A percentile compares a stretch with the other conserved stretches of the same genome.
Conservation (phyloP, 2,329 filamentous ascomycete species). For the Venturia asperata region DNA sequence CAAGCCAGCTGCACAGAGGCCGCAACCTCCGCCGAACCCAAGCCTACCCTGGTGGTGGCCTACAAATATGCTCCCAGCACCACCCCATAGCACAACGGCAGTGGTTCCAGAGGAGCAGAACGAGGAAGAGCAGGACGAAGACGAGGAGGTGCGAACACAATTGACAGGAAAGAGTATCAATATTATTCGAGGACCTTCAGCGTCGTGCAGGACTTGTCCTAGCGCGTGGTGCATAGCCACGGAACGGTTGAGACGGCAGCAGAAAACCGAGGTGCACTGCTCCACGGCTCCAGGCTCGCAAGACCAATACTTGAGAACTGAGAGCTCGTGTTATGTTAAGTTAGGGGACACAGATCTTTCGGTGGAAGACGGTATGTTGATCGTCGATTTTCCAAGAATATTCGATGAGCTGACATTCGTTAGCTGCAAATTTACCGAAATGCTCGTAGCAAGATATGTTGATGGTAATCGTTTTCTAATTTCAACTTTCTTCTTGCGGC, state of each 20-base stretch:
- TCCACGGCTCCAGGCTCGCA: neutral
- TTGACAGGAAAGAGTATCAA: neutral
- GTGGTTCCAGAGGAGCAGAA: neutral
- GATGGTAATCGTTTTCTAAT: neutral
- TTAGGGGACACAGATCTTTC: neutral
- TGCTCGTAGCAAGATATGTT: neutral
- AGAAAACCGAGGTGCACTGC: neutral
- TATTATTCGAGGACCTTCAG: neutral
- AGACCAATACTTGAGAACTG: neutral
- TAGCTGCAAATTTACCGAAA: neutral
- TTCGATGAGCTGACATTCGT: neutral
- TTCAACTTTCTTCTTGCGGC: neutral
- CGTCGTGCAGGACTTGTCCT: conserved; percentile 1
- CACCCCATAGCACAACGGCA: neutral
- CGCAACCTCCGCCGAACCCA: neutral
- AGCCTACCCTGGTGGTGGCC: too few relatives aligned
- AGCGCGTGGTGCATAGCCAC: neutral
- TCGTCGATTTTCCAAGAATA: neutral
- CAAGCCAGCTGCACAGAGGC: neutral
- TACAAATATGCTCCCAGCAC: neutral
- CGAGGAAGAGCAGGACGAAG: neutral
- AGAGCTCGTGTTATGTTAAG: neutral
- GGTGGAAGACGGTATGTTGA: neutral
- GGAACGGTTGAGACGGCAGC: neutral
- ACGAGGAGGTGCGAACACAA: neutral